phyloP scores from a whole-genome alignment of 2,329 filamentous ascomycete genomes.

The Ceratocystis diversiconidia region DNA sequence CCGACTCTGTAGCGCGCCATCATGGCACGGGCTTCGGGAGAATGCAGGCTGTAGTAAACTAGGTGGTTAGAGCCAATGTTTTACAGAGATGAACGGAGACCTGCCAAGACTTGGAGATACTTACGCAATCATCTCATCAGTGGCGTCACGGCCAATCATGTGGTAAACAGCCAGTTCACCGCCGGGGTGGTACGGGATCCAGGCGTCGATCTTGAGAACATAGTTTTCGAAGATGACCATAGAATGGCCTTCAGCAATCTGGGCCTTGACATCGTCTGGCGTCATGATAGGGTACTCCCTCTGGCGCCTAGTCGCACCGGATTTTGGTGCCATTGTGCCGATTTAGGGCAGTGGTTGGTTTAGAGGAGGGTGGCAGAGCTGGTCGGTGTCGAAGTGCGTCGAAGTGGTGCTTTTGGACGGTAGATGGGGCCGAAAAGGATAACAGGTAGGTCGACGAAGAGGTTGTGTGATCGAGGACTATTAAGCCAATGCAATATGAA shows the following conservation, averaged over 20 bases:
- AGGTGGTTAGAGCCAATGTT: slow-evolving; percentile 14
- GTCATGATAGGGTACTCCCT: slow-evolving; percentile 28
- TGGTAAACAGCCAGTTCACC: slow-evolving; percentile 83
- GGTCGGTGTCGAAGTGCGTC: not conserved
- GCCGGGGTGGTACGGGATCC: slow-evolving; percentile 81
- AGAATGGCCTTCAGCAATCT: slow-evolving; percentile 68
- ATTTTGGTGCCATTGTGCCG: slow-evolving; percentile 3
- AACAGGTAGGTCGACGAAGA: not conserved
- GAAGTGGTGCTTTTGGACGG: not conserved
- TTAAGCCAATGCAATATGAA: not conserved
- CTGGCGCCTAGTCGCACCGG: slow-evolving; percentile 17
- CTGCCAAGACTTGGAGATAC: slow-evolving; percentile 24
- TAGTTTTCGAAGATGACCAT: slow-evolving; percentile 69
- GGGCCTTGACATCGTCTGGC: slow-evolving; percentile 40
- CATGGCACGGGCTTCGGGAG: slow-evolving; percentile 53
- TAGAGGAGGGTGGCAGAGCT: not conserved
- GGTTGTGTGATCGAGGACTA: not conserved
- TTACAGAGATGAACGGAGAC: slow-evolving; percentile 10
- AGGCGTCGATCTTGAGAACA: slow-evolving; percentile 78
- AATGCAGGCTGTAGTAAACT: slow-evolving; percentile 53
- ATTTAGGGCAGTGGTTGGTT: not conserved
- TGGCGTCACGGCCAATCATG: slow-evolving; percentile 87
- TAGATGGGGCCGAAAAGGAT: not conserved
- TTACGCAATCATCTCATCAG: slow-evolving; percentile 84
- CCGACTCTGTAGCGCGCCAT: slow-evolving; percentile 81